phyloP scores from a whole-genome alignment of 768 basidiomycete genomes.

The Termitomyces sp. region DNA sequence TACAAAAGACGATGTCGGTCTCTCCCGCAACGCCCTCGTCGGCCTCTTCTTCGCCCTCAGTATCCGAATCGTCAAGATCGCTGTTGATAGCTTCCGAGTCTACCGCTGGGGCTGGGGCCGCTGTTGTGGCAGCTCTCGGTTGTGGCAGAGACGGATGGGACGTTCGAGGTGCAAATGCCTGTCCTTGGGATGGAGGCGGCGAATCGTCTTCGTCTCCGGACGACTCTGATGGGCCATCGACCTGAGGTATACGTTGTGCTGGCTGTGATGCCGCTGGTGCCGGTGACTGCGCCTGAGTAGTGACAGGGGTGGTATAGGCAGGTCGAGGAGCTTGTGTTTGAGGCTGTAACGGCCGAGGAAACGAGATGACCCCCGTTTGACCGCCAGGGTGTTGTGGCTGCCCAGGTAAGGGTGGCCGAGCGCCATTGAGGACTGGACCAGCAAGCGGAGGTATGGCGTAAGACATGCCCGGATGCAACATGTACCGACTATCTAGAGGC shows the following conservation, averaged over 20 bases:
- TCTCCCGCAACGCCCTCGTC: constrained; percentile 75
- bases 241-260: constrained; percentile 61
- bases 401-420: constrained; percentile 38
- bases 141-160: constrained; percentile 80
- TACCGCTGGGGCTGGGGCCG: constrained; percentile 33
- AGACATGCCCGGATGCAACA: constrained; percentile 41
- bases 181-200: constrained; percentile 59
- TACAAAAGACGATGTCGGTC: constrained; percentile 94
- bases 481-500: constrained; percentile 67
- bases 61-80: constrained; percentile 94
- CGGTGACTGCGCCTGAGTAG: constrained; percentile 12
- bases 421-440: constrained; percentile 60
- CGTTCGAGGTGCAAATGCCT: constrained; percentile 65
- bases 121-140: constrained; percentile 35
- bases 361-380: constrained; percentile 58
- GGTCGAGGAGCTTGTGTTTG: constrained; percentile 26
- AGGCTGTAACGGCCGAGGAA: constrained; percentile 36
- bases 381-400: constrained; percentile 51
- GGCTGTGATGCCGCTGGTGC: constrained; percentile 9
- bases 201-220: constrained; percentile 61
- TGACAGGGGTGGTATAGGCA: constrained; percentile 24
- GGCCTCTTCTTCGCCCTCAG: constrained; percentile 79
- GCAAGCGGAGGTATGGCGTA: constrained; percentile 65
- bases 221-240: constrained; percentile 78
- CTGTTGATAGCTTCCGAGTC: constrained; percentile 92